Evolutionary conservation across 371 early-diverging fungal genomes (phyloP).

Genomic region (Apophysomyces elegans): DNA sequence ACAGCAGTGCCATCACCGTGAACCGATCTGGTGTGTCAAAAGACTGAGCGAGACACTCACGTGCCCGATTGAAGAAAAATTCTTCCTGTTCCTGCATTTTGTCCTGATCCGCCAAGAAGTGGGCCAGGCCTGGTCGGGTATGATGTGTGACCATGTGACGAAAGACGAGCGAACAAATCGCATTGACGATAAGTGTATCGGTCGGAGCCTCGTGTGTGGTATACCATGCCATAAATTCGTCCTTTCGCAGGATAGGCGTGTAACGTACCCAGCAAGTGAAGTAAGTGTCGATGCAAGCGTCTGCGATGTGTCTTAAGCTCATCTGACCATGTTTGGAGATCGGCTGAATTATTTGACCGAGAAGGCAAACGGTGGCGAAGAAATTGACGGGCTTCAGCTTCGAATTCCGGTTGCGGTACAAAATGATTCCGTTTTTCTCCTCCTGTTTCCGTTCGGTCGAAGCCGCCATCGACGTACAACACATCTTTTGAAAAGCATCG

Average conservation of each 20-base stretch:
- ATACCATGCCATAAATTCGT: conserved; percentile 41
- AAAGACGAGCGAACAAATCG: conserved; percentile 39
- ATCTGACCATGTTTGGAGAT: conserved; percentile 25
- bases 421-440: conserved; percentile 20
- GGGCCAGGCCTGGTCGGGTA: conserved; percentile 19
- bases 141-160: conserved; percentile 42
- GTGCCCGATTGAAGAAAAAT: conserved; percentile 36
- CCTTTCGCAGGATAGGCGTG: conserved; percentile 32
- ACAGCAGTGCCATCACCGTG: conserved; percentile 28
- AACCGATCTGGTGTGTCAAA: conserved; percentile 44
- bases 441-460: neutral
- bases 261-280: conserved; percentile 41
- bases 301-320: conserved; percentile 24
- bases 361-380: conserved; percentile 23
- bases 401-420: conserved; percentile 27
- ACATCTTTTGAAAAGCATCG: conserved; percentile 38
- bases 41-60: conserved; percentile 35
- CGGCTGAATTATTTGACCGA: conserved; percentile 31
- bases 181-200: conserved; percentile 42
- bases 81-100: conserved; percentile 40
- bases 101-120: conserved; percentile 29
- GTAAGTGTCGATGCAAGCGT: conserved; percentile 41
- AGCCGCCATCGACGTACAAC: conserved; percentile 14
- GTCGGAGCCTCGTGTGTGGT: conserved; percentile 21
- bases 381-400: conserved; percentile 40